These are phyloP conservation scores for Hemileia vastatrix DNA, from an alignment of 1,284 basidiomycete species.

Conservation along the genomic window DNA sequence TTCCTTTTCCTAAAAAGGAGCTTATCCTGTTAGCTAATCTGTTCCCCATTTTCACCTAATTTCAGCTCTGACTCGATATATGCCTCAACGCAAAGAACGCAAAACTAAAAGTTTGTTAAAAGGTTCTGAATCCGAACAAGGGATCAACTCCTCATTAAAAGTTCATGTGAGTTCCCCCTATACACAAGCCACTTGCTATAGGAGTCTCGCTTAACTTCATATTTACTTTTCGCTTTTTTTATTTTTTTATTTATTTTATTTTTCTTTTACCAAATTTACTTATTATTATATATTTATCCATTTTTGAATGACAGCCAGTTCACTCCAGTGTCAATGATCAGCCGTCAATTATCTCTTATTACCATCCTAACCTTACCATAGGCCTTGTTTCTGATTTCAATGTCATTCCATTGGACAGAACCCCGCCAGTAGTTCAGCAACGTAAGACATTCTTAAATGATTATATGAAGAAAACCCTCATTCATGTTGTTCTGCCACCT, in stretches of 20 bases:
- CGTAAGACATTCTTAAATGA: slow-evolving; percentile 24
- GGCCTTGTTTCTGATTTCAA: slow-evolving; percentile 66
- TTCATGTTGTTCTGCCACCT: slow-evolving; percentile 29
- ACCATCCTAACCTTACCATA: slow-evolving; percentile 82
- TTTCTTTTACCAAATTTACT: not conserved
- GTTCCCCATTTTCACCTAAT: slow-evolving; percentile 13
- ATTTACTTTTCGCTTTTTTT: slow-evolving; percentile 17
- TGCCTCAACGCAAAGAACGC: slow-evolving; percentile 60
- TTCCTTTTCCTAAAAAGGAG: slow-evolving; percentile 1
- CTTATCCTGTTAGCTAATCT: slow-evolving; percentile 11
- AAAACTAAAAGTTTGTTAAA: slow-evolving; percentile 74
- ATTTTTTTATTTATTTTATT: not conserved
- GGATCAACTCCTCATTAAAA: slow-evolving; percentile 28
- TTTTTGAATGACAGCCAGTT: too few relatives aligned
- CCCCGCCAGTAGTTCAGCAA: slow-evolving; percentile 55
- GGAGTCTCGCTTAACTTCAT: slow-evolving; percentile 18
- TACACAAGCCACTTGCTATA: slow-evolving; percentile 4
- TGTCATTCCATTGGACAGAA: slow-evolving; percentile 52
- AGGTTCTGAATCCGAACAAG: slow-evolving; percentile 39
- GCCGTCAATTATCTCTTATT: slow-evolving; percentile 61
- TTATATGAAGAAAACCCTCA: slow-evolving; percentile 1
- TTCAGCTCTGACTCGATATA: slow-evolving; percentile 76
- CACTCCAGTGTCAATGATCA: slow-evolving; percentile 4
- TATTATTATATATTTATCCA: too few relatives aligned
- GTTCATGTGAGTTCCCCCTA: not conserved